Evolutionary conservation across 164 flowering plant species (phyloP).

Genomic region (Piper betle): DNA sequence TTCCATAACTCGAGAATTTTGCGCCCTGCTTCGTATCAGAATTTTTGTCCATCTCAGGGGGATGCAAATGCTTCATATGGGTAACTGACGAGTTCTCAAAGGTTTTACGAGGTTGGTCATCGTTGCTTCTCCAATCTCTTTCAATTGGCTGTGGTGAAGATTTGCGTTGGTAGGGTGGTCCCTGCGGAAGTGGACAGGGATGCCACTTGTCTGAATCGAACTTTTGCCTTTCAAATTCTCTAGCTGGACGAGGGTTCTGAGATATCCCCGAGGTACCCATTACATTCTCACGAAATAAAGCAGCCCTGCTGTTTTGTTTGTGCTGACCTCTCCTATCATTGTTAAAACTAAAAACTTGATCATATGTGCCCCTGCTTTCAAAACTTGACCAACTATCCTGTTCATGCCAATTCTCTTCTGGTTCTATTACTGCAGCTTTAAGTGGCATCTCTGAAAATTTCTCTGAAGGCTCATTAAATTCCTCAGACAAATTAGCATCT

Average conservation of each 20-base stretch:
- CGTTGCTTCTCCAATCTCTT: neutral
- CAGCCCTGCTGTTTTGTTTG: neutral
- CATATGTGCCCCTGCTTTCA: neutral
- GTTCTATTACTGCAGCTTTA: neutral
- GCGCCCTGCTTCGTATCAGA: constrained; percentile 11
- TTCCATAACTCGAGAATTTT: constrained; percentile 23
- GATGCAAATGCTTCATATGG: neutral
- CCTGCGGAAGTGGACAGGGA: neutral
- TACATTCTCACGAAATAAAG: neutral
- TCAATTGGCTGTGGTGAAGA: neutral
- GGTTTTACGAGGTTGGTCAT: neutral
- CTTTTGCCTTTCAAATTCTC: neutral
- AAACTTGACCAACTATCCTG: neutral
- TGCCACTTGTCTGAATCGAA: neutral
- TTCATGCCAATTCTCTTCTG: neutral
- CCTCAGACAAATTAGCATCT: constrained; percentile 1
- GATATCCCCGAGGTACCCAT: neutral
- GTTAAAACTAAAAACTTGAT: neutral
- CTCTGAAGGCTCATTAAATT: neutral
- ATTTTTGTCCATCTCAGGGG: neutral
- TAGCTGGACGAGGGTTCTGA: neutral
- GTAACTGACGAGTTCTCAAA: neutral
- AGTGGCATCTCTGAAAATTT: neutral
- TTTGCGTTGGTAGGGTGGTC: neutral
- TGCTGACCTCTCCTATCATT: neutral